Evolutionary conservation across 192 early-diverging fungal genomes (phyloP), one percentile per base, ranked within the genome.

Genomic region (Polychytrium aggregatum): DNA sequence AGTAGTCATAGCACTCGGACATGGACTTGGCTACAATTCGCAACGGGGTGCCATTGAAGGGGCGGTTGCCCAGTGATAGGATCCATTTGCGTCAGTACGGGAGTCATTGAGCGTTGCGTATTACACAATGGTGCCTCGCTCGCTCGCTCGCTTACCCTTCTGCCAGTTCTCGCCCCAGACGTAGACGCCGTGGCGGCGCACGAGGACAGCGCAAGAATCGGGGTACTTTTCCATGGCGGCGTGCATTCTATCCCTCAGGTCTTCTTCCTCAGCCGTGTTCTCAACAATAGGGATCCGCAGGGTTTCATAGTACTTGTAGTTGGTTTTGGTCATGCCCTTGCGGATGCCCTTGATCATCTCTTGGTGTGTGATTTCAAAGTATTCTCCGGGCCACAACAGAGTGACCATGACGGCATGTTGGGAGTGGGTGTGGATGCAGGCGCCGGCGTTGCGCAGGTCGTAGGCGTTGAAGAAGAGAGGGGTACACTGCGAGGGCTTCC

Each of bases 341-440:
- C 84, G 68, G 42, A 97, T 97, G 5, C 94, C 94, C 69, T 97
- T 97, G 69, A 97, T 97, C 94, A 97, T 97, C 59, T 97, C 94
- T 59, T 95, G 91, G 62, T 95, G 88, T 8, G 88, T 86, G 46
- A 97, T 92, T 11, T 60, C 60, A 67, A 97, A 97, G 39, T 71
- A 76, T 6, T 78, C 66, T 9, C 82, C 81, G 17, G 34, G 40
- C 49, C 72, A 89, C 34, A 97, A 60, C 57, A 97, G 59, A 0
- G 94, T 95, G 3, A 67, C 89, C 81, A 97, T 83, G 18, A 97
- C 90, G 1, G 94, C 94, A 57, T 88, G 72, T 59, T 93, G 90
- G 27, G 91, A 95, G 67, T 97, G 94, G 3, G 91, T 93, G 60
- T 97, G 91, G 58, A 97, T 91, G 70, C 91, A 95, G 3, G 88